These are phyloP conservation scores for Zygnema circumcarinatum DNA, from an alignment of 139 green algal species.

Conservation along the genomic window DNA sequence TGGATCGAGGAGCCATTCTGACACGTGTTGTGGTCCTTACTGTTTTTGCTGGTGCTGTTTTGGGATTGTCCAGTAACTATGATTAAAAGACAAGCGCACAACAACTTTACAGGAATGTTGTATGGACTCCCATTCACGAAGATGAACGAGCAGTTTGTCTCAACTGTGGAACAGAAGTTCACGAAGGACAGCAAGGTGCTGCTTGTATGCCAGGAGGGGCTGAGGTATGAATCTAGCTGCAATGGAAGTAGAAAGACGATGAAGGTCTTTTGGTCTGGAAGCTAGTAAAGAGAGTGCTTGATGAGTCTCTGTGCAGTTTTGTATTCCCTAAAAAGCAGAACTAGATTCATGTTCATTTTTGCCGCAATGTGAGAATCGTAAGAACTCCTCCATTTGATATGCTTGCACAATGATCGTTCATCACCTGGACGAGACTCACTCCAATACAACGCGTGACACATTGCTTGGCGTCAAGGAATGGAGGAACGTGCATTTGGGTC, in stretches of 20 bases:
- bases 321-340: too few species aligned
- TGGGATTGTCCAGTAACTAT: too few species aligned
- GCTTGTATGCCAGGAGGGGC: conserved; percentile 54
- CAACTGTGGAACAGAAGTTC: conserved; percentile 26
- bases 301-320: background rate
- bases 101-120: conserved; percentile 42
- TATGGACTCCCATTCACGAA: conserved; percentile 54
- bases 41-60: too few species aligned
- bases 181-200: conserved; percentile 49
- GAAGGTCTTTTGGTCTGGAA: too few species aligned
- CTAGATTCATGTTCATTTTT: too few species aligned
- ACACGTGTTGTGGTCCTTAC: background rate
- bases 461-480: background rate
- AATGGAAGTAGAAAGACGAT: too few species aligned
- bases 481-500: background rate
- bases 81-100: conserved; percentile 23
- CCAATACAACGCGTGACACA: too few species aligned
- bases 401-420: too few species aligned
- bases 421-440: too few species aligned
- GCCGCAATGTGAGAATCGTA: too few species aligned
- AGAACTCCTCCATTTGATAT: too few species aligned
- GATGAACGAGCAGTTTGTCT: conserved; percentile 48
- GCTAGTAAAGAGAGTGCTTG: too few species aligned
- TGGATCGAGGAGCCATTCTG: background rate
- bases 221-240: conserved; percentile 38